phyloP scores from a whole-genome alignment of 2,329 filamentous ascomycete genomes.

The Fusarium clavum region DNA sequence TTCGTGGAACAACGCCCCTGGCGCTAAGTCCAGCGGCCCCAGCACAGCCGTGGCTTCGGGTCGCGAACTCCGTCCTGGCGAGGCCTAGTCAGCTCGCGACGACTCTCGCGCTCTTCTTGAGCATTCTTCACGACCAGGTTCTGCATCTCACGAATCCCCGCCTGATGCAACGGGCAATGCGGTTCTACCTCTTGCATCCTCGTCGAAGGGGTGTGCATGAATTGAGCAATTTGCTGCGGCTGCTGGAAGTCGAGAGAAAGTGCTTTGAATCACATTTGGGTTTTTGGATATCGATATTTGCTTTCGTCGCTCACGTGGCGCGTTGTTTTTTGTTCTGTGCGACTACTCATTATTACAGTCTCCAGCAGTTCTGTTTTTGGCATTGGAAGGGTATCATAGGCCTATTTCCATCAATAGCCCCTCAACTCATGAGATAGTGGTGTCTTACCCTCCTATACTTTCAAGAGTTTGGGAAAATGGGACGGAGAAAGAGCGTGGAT shows the following conservation, averaged over 20 bases:
- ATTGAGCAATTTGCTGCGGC: not conserved
- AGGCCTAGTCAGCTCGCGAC: constrained; percentile 54
- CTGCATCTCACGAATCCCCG: constrained; percentile 20
- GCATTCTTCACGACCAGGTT: constrained; percentile 19
- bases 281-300: constrained; percentile 22
- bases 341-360: constrained; percentile 29
- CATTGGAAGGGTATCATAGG: constrained; percentile 16
- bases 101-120: constrained; percentile 41
- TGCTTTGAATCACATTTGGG: constrained; percentile 24
- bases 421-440: not conserved
- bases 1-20: constrained; percentile 82
- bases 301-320: constrained; percentile 11
- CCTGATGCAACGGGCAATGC: constrained; percentile 5
- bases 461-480: constrained; percentile 10
- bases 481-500: constrained; percentile 25
- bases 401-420: constrained; percentile 4
- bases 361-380: constrained; percentile 14
- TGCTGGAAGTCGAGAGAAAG: constrained; percentile 11
- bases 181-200: not conserved
- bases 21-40: constrained; percentile 56
- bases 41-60: constrained; percentile 63
- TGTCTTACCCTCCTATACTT: constrained; percentile 8
- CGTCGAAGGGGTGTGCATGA: constrained; percentile 7
- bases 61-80: constrained; percentile 64
- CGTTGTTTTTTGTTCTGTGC: constrained; percentile 35